phyloP scores from a whole-genome alignment of 2,329 filamentous ascomycete genomes.

The Cercospora berteroae region DNA sequence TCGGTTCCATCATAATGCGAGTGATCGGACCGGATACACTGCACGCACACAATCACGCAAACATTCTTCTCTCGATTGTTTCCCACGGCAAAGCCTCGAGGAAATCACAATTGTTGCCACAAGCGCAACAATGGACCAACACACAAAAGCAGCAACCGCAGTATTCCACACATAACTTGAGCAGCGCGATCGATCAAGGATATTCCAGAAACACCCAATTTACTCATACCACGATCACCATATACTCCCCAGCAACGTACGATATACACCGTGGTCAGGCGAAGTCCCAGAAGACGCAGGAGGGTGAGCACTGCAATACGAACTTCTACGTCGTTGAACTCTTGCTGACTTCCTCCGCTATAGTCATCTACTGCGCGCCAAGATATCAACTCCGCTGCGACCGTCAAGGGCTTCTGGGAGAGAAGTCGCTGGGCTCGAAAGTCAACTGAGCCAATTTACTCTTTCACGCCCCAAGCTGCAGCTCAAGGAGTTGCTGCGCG shows the following conservation, averaged over 20 bases:
- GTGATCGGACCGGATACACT: neutral
- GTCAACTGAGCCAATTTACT: no score
- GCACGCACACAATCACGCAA: neutral
- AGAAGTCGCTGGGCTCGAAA: no score
- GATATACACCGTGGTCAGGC: neutral
- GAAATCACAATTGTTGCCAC: neutral
- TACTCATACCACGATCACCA: neutral
- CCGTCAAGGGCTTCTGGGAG: no score
- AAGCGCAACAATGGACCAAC: neutral
- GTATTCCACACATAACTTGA: neutral
- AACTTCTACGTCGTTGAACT: no score
- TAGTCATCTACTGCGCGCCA: no score
- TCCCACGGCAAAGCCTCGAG: neutral
- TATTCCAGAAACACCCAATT: neutral
- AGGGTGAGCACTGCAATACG: neutral
- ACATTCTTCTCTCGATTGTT: neutral
- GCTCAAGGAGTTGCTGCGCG: no score
- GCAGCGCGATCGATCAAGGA: neutral
- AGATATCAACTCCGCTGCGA: no score
- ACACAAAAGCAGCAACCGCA: neutral
- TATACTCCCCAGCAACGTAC: neutral
- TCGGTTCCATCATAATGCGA: neutral
- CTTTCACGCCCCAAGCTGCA: no score
- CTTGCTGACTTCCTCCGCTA: no score
- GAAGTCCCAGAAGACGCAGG: no score